These are phyloP conservation scores for Auricularia heimuer DNA, from an alignment of 768 basidiomycete species.

Conservation along the genomic window DNA sequence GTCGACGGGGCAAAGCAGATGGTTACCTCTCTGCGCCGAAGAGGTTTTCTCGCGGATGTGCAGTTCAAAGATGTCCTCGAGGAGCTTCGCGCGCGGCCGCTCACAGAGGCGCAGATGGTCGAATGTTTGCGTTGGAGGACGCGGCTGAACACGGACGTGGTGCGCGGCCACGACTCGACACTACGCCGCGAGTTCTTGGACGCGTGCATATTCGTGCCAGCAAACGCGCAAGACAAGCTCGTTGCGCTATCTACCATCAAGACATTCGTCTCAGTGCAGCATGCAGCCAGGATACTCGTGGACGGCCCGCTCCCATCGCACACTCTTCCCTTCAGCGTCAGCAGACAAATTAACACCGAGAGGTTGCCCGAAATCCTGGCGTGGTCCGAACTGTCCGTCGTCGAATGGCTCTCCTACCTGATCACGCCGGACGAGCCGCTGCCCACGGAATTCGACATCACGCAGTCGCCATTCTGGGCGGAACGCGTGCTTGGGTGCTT, in stretches of 20 bases:
- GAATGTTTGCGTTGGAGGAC: slow-evolving; percentile 68
- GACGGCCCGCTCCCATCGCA: slow-evolving; percentile 70
- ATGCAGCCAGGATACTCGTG: slow-evolving; percentile 42
- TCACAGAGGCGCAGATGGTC: slow-evolving; percentile 64
- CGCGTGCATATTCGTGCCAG: slow-evolving; percentile 49
- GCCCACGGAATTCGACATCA: slow-evolving; percentile 49
- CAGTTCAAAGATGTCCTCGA: slow-evolving; percentile 73
- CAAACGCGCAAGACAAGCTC: slow-evolving; percentile 39
- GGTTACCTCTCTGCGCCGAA: slow-evolving; percentile 48
- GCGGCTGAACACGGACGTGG: neutral
- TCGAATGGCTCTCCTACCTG: slow-evolving; percentile 68
- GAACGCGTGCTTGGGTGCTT: slow-evolving; percentile 66
- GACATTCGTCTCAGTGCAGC: slow-evolving; percentile 59
- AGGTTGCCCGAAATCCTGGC: slow-evolving; percentile 49
- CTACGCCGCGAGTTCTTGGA: slow-evolving; percentile 53
- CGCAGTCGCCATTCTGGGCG: slow-evolving; percentile 58
- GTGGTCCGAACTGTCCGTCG: slow-evolving; percentile 68
- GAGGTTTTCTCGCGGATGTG: slow-evolving; percentile 62
- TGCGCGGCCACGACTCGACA: slow-evolving; percentile 19
- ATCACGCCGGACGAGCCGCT: slow-evolving; percentile 33
- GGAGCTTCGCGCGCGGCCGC: slow-evolving; percentile 62
- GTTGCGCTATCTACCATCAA: slow-evolving; percentile 60
- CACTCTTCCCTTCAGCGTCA: slow-evolving; percentile 58
- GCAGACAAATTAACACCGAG: slow-evolving; percentile 45
- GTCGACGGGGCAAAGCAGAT: slow-evolving; percentile 47